Percentiles rank a stretch among this genome's conserved stretches.
Evolutionary conservation across 2,329 filamentous ascomycete species (phyloP).

Genomic region (Talaromyces atroroseus): DNA sequence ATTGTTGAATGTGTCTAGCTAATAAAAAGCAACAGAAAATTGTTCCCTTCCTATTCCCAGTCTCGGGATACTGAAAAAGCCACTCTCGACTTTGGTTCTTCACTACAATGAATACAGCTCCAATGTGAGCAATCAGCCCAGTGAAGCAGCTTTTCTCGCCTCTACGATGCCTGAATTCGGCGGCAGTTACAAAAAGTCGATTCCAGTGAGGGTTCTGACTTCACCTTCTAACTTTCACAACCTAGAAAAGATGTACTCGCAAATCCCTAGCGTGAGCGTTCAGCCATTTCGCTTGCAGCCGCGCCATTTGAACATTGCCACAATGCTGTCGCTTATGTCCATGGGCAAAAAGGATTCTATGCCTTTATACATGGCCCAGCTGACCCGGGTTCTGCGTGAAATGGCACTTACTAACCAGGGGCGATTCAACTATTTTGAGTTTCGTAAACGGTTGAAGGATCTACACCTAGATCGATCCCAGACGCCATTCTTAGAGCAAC

Average conservation of each 20-base stretch:
- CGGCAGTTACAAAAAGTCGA: constrained; percentile 6
- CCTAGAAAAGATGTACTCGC: constrained; percentile 18
- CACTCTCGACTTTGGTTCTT: constrained; percentile 51
- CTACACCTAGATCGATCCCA: constrained; percentile 15
- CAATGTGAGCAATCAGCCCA: constrained; percentile 33
- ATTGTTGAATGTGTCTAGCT: neutral
- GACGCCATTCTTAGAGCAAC: constrained; percentile 18
- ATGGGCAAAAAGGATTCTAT: constrained; percentile 18
- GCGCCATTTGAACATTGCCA: constrained; percentile 19
- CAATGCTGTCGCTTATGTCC: constrained; percentile 24
- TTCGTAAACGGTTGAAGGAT: constrained; percentile 16
- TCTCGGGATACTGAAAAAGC: constrained; percentile 41
- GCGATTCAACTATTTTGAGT: constrained; percentile 21
- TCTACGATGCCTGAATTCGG: constrained; percentile 15
- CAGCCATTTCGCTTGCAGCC: constrained; percentile 19
- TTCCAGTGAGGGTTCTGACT: constrained; percentile 20
- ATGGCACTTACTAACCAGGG: constrained; percentile 18
- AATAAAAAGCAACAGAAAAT: constrained; percentile 8
- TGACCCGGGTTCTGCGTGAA: constrained; percentile 22
- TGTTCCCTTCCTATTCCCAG: constrained; percentile 16
- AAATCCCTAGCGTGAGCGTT: constrained; percentile 21
- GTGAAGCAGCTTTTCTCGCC: constrained; percentile 45
- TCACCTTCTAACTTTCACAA: constrained; percentile 21
- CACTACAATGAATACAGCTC: constrained; percentile 50
- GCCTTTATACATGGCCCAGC: constrained; percentile 21